Base-by-base conservation (phyloP, 805 yeast species). In the Clavispora asparagi region DNA sequence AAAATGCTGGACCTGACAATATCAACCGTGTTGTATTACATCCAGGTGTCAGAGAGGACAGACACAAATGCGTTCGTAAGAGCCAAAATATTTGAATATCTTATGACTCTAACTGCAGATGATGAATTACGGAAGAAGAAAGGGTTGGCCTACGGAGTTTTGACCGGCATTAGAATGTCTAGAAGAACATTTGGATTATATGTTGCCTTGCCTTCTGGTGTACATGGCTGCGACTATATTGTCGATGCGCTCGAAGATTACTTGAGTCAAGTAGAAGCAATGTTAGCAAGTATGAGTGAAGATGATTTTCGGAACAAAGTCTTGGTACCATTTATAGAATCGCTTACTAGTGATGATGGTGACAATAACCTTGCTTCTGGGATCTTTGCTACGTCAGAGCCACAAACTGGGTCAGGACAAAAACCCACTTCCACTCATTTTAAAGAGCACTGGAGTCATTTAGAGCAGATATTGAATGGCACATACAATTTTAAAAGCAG, bases 111-210 rank as follows among this genome's bases (percentile, higher is more conserved):
- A 7, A 62, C 72, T 1, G 64, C 79, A 16, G 61, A 67, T 1
- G 64, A 73, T 2, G 81, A 77, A 40, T 60, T 85, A 14, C 63
- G 91, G 49, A 72, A 71, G 16, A 75, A 73, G 52, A 73, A 72
- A 47, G 85, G 81, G 51, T 60, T 85, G 45, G 91, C 88, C 0
- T 85, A 85, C 57, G 70, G 74, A 6, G 79, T 83, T 0, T 52
- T 74, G n/a, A 77, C 82, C 17, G 89, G 89, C 0, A 45, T 74
- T 25, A 64, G 86, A 48, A 54, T 76, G 0, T 60, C 79, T 27
- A 66, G 81, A 44, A 68, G 72, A 19, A 75, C 82, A 0, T 60
- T 77, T 29, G 92, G 92, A 1, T 48, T 84, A 4, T 83, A 80
- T 53, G 62, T 85, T 10, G 68, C 78, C 1, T 61, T 83, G 0